A percentile compares a stretch with the other conserved stretches of the same genome.
Evolutionary conservation across 2,329 filamentous ascomycete genomes (phyloP).

Genomic region (Aspergillus tubingensis): DNA sequence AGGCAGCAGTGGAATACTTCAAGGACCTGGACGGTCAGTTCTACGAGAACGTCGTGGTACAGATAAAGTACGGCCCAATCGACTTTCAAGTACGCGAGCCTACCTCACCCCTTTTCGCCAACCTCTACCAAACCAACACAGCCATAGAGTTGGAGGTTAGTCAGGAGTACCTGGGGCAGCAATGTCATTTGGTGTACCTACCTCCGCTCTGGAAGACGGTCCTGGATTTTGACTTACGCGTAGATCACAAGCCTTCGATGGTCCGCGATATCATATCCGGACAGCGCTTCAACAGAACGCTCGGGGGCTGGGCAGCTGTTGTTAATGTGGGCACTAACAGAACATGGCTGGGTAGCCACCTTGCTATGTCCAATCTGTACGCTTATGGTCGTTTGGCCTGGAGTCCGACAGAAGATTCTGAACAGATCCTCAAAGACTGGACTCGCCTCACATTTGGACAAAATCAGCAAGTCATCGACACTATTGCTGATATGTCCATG

Average conservation of each 20-base stretch:
- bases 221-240: constrained; percentile 66
- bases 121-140: constrained; percentile 49
- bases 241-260: constrained; percentile 57
- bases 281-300: constrained; percentile 57
- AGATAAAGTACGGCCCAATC: constrained; percentile 74
- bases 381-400: constrained; percentile 69
- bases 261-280: constrained; percentile 65
- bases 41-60: constrained; percentile 69
- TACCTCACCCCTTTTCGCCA: constrained; percentile 63
- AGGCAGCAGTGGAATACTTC: constrained; percentile 70
- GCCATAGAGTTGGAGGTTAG: constrained; percentile 68
- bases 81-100: constrained; percentile 74
- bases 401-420: constrained; percentile 56
- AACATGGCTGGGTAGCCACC: constrained; percentile 69
- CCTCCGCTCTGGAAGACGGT: constrained; percentile 69
- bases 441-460: constrained; percentile 66
- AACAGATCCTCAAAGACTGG: constrained; percentile 64
- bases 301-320: constrained; percentile 66
- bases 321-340: constrained; percentile 66
- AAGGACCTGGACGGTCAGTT: constrained; percentile 65
- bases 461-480: constrained; percentile 57
- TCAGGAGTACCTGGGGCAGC: constrained; percentile 72
- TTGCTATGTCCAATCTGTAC: constrained; percentile 72
- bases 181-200: constrained; percentile 68
- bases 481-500: constrained; percentile 65